These are phyloP conservation scores for Mycena citricolor DNA, from an alignment of 1,284 basidiomycete species.

Conservation along the genomic window DNA sequence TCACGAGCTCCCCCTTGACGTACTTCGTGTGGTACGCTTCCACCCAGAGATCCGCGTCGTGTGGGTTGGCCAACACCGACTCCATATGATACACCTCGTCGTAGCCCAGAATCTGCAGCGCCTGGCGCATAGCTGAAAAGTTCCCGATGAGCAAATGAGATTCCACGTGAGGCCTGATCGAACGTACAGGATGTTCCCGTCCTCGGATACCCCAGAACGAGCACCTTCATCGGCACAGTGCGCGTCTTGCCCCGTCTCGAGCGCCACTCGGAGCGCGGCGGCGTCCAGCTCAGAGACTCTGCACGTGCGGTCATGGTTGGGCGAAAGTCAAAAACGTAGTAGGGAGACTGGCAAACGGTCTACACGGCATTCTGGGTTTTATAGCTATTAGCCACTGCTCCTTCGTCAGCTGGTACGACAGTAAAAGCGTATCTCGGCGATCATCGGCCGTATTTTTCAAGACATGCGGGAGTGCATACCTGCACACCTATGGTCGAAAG, in stretches of 20 bases:
- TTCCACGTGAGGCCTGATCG: neutral
- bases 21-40: slow-evolving; percentile 4
- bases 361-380: too few species aligned
- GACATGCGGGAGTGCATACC: too few species aligned
- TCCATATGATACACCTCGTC: slow-evolving; percentile 7
- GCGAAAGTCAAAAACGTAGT: too few species aligned
- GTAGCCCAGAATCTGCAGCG: slow-evolving; percentile 7
- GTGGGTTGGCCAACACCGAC: slow-evolving; percentile 2
- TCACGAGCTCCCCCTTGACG: neutral
- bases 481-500: too few species aligned
- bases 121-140: slow-evolving; percentile 7
- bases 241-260: slow-evolving; percentile 6
- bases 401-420: too few species aligned
- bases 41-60: slow-evolving; percentile 2
- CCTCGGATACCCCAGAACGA: slow-evolving; percentile 5
- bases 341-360: too few species aligned
- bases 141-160: neutral
- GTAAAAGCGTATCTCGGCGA: too few species aligned
- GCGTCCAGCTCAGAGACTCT: too few species aligned
- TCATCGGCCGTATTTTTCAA: too few species aligned
- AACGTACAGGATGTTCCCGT: slow-evolving; percentile 3
- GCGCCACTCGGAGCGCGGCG: too few species aligned
- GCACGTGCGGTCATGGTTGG: too few species aligned
- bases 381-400: too few species aligned
- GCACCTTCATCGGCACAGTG: slow-evolving; percentile 10